Evolutionary conservation across 2,329 filamentous ascomycete species (phyloP).

Genomic region (Ceratocystis albifundus): DNA sequence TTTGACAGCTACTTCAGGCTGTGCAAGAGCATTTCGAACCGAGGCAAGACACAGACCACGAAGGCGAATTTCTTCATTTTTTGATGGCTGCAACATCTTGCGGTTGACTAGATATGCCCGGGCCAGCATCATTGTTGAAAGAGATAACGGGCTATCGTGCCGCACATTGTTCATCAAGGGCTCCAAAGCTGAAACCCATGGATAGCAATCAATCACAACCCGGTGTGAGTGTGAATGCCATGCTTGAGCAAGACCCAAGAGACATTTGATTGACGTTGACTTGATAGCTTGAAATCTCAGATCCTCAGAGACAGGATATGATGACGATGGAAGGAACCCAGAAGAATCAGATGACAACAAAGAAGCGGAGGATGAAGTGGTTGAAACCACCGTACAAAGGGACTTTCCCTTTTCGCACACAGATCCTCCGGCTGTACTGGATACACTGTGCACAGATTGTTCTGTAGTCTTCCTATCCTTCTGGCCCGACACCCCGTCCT

Average conservation of each 20-base stretch:
- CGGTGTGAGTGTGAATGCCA: conserved; percentile 17
- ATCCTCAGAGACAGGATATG: conserved; percentile 2
- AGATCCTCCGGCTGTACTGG: background rate
- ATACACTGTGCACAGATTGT: background rate
- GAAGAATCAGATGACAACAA: background rate
- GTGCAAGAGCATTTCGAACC: conserved; percentile 16
- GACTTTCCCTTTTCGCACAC: background rate
- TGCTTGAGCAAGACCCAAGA: conserved; percentile 14
- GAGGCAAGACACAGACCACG: conserved; percentile 17
- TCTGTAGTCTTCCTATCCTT: background rate
- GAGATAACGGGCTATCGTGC: conserved; percentile 17
- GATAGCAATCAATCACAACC: conserved; percentile 23
- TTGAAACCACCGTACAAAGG: background rate
- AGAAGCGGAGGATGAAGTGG: background rate
- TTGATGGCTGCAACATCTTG: conserved; percentile 2
- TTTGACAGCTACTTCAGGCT: background rate
- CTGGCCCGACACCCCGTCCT: background rate
- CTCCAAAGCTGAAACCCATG: conserved; percentile 21
- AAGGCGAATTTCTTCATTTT: conserved; percentile 6
- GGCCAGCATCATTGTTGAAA: conserved; percentile 21
- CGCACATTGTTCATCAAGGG: conserved; percentile 18
- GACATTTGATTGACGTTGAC: background rate
- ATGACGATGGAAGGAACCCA: background rate
- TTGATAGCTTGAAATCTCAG: background rate
- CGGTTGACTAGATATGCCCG: conserved; percentile 20